These are phyloP conservation scores for Solanum hybrid DNA, from an alignment of 305 asterid species.

Conservation along the genomic window DNA sequence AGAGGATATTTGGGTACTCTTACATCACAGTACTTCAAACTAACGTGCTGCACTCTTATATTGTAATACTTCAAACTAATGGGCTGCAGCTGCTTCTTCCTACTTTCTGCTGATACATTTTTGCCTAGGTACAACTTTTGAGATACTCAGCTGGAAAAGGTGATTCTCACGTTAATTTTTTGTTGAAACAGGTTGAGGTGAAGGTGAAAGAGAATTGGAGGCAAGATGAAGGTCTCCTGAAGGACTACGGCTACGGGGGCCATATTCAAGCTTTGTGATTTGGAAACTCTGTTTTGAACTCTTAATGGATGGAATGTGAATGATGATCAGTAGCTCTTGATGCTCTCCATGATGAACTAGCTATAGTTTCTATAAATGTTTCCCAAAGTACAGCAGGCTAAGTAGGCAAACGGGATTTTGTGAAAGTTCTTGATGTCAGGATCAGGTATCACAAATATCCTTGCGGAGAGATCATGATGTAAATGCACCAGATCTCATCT, in stretches of 20 bases:
- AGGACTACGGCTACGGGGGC: constrained; percentile 84
- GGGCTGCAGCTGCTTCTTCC: background rate
- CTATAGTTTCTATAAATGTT: background rate
- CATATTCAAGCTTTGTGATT: constrained; percentile 62
- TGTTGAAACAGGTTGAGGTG: constrained; percentile 57
- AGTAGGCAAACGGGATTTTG: background rate
- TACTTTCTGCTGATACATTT: background rate
- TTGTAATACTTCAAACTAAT: background rate
- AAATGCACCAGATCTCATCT: background rate
- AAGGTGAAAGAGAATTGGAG: constrained; percentile 96
- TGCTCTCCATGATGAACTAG: background rate
- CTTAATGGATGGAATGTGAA: background rate
- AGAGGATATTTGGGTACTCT: background rate
- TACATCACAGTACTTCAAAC: background rate
- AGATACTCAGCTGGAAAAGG: background rate
- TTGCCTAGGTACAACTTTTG: background rate
- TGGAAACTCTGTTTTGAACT: background rate
- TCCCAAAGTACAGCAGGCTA: background rate
- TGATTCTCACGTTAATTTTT: background rate
- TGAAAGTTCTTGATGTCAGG: background rate
- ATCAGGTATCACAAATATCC: background rate
- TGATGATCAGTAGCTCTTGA: background rate
- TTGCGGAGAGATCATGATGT: background rate
- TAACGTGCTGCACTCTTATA: background rate
- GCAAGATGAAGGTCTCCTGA: constrained; percentile 87